phyloP scores from a whole-genome alignment of 306 rosid genomes.

The Castanospermum australe region DNA sequence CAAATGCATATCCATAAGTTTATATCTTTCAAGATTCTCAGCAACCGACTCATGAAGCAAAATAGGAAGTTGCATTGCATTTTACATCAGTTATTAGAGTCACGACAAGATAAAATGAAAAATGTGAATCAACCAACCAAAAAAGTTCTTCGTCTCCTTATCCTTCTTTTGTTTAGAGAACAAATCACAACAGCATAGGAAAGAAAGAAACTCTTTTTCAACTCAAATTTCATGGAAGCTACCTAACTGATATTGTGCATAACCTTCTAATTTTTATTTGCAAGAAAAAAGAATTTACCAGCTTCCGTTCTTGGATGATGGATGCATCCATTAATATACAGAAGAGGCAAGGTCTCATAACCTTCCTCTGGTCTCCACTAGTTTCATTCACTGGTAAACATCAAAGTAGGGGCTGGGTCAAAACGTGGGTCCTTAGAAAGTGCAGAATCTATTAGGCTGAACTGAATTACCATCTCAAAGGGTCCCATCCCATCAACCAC shows the following conservation, averaged over 20 bases:
- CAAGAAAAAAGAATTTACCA: not conserved
- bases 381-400: not conserved
- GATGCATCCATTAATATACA: slow-evolving; percentile 22
- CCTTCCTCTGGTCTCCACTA: not conserved
- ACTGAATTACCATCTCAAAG: not conserved
- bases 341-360: slow-evolving; percentile 9
- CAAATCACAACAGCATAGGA: not conserved
- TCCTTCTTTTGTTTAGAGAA: not conserved
- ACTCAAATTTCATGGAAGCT: not conserved
- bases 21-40: slow-evolving; percentile 13
- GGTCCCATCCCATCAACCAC: not conserved
- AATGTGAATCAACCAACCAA: not conserved
- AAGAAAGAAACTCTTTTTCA: too few relatives aligned
- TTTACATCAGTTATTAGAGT: not conserved
- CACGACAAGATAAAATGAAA: not conserved
- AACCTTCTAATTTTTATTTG: not conserved
- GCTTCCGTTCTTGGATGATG: not conserved
- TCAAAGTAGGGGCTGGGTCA: not conserved
- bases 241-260: not conserved
- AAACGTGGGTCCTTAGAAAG: not conserved
- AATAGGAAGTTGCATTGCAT: slow-evolving; percentile 11
- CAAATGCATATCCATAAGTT: not conserved
- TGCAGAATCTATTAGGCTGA: not conserved
- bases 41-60: slow-evolving; percentile 14
- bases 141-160: not conserved